Evolutionary conservation across 768 basidiomycete species (phyloP).

Genomic region (Lactarius akahatsu): DNA sequence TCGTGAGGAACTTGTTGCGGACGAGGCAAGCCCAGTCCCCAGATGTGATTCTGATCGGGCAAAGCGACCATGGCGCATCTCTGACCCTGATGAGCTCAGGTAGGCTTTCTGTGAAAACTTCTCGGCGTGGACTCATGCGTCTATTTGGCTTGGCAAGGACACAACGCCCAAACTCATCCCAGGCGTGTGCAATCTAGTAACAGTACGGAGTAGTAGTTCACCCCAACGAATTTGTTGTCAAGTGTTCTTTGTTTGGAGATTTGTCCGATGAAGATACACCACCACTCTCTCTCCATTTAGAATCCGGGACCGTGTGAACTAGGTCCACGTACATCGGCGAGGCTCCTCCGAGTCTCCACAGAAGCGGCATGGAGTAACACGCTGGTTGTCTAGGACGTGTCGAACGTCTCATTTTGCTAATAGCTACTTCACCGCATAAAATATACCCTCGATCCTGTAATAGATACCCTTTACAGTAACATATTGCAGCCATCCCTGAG

Average conservation of each 20-base stretch:
- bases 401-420: neutral
- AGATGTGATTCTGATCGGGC: neutral
- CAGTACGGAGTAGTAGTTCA: neutral
- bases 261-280: neutral
- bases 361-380: neutral
- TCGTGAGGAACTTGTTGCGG: neutral
- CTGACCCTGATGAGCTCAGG: neutral
- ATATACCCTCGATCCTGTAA: neutral
- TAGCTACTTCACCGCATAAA: neutral
- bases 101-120: neutral
- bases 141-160: neutral
- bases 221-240: slow-evolving; percentile 1
- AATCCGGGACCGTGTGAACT: neutral
- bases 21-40: neutral
- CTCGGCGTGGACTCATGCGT: neutral
- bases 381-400: neutral
- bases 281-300: neutral
- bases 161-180: neutral
- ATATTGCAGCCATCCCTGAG: neutral
- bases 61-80: neutral
- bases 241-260: neutral
- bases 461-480: neutral
- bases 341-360: neutral
- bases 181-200: neutral
- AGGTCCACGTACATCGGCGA: neutral